Conservation (phyloP, 1,139 yeast genomes). For the Suhomyces wounanorum region DNA sequence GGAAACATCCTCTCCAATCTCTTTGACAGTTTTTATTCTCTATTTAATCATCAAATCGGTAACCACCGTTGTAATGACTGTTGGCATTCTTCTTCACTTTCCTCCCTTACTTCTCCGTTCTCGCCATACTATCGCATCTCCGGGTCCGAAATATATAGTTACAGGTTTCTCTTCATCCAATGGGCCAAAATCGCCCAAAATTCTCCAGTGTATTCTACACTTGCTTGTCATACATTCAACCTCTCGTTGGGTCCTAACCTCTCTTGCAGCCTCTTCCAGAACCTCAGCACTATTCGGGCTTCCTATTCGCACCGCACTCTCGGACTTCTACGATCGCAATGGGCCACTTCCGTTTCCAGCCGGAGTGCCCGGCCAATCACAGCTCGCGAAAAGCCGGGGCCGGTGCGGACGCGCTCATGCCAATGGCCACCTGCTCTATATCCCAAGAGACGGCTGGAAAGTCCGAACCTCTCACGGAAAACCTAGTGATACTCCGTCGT, state of each 20-base stretch:
- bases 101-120: neutral
- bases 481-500: neutral
- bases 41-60: too few species aligned
- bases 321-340: slow-evolving; percentile 2
- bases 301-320: neutral
- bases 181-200: neutral
- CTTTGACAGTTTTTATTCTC: too few species aligned
- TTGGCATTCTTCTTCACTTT: too few species aligned
- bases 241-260: neutral
- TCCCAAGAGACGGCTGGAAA: neutral
- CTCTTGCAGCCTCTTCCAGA: neutral
- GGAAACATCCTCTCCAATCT: too few species aligned
- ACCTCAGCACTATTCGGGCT: neutral
- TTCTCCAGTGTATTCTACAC: neutral
- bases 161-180: neutral
- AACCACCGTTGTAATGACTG: too few species aligned
- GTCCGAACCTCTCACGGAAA: neutral
- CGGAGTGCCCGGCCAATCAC: slow-evolving; percentile 9
- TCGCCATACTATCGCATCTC: neutral
- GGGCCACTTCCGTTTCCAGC: slow-evolving; percentile 1
- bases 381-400: slow-evolving; percentile 7
- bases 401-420: slow-evolving; percentile 9
- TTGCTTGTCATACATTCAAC: neutral
- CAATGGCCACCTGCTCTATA: neutral
- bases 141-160: neutral